Conservation (phyloP, 176 grass and related monocot genomes). For the Oryza glumipatula region DNA sequence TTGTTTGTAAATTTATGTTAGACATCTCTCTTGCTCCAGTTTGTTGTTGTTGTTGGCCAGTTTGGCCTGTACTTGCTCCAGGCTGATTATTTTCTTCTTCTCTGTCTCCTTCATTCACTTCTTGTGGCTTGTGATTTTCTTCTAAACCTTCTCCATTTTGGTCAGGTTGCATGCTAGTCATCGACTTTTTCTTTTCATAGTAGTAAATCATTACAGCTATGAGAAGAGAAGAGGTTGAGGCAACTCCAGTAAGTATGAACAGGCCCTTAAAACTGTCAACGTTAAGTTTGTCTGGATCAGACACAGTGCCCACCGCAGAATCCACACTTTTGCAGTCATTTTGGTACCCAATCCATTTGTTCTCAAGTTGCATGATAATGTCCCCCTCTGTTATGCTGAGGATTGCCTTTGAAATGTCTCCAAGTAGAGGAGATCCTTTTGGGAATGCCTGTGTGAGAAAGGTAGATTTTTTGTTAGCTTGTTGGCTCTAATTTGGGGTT, state of each 20-base stretch:
- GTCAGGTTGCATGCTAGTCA: too few relatives aligned
- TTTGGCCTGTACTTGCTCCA: too few relatives aligned
- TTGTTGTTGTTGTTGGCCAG: too few relatives aligned
- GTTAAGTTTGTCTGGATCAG: slow-evolving; percentile 24
- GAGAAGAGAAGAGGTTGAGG: slow-evolving; percentile 27
- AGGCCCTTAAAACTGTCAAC: slow-evolving; percentile 46
- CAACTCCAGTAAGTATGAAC: slow-evolving; percentile 42
- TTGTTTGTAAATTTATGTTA: too few relatives aligned
- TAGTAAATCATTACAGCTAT: slow-evolving; percentile 34
- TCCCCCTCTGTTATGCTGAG: slow-evolving; percentile 53
- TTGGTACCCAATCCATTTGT: slow-evolving; percentile 54
- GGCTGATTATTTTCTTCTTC: too few relatives aligned
- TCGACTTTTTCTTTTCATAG: background rate
- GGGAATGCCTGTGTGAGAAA: slow-evolving; percentile 39
- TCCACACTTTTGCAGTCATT: slow-evolving; percentile 39
- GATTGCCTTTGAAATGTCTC: slow-evolving; percentile 59
- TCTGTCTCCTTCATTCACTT: too few relatives aligned
- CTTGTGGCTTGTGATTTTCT: too few relatives aligned
- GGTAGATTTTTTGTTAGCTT: background rate
- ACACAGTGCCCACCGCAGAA: background rate
- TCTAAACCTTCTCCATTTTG: too few relatives aligned
- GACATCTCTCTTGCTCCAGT: too few relatives aligned
- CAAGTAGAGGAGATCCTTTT: slow-evolving; percentile 42
- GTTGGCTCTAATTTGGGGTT: too few relatives aligned
- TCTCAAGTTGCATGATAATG: slow-evolving; percentile 39